Base-by-base conservation (phyloP, 2,329 filamentous ascomycete species). In the Penicillium sclerotigenum region DNA sequence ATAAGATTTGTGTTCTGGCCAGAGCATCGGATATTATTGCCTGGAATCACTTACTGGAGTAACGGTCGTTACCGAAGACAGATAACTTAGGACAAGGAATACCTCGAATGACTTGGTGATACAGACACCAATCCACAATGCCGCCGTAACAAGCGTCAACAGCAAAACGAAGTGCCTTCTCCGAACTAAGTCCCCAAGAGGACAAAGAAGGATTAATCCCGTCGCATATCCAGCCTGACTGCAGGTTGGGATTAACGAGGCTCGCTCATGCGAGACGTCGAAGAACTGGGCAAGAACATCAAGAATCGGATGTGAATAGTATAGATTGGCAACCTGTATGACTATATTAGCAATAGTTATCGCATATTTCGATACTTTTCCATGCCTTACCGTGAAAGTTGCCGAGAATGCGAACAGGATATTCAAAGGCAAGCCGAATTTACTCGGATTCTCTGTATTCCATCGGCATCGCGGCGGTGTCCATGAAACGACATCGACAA, bases 301-400 rank as follows among this genome's bases (percentile, higher is more conserved):
- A 24, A 93, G 76, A 45, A 93, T 89, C 0, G 90, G 88, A 65
- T 92, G 89, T 57, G 83, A 89, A 72, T 93, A 91, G 74, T 93
- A 93, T 3, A 93, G 77, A 63, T 92, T 92, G 18, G 89, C 89
- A 7, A 92, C 89, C 0, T 62, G 33, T 90, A 29, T 2, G 10
- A n/a, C 2, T 16, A 3, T n/a, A 41, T 58, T 29, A 57, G 54
- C 38, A n/a, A 40, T 26, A 33, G 16, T 11, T 13, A n/a, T 26
- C 3, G 26, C 1, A 24, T 14, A 7, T 14, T 34, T 26, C 4
- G 16, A 13, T 48, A 7, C 2, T 31, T 18, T 41, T 24, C 46
- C 51, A 46, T 45, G 1, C n/a, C 57, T 37, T 57, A 62, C 60
- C n/a, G 68, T 71, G 52, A 71, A 71, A 2, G 69, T 70, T 5